A percentile compares a stretch with the other conserved stretches of the same genome.
These are phyloP conservation scores for Parafenestella ontariensis DNA, from an alignment of 2,329 filamentous ascomycete species.

Conservation along the genomic window DNA sequence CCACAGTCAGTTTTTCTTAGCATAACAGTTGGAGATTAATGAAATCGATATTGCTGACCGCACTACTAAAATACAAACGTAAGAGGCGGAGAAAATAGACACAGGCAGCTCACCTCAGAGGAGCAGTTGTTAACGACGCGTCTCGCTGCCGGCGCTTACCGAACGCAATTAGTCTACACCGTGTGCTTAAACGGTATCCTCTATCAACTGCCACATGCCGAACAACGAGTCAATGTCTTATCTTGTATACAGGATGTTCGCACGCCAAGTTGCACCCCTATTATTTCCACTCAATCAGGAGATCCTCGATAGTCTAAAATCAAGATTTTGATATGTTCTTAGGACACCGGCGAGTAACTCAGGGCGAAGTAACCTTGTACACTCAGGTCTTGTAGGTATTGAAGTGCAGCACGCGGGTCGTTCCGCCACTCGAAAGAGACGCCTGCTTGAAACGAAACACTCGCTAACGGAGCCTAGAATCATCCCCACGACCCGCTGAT, in stretches of 20 bases:
- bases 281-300: too few relatives aligned
- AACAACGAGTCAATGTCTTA: too few relatives aligned
- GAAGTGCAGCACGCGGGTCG: conserved; percentile 18
- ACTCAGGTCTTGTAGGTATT: conserved; percentile 6
- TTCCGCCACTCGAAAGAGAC: conserved; percentile 24
- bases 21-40: neutral
- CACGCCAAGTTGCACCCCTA: too few relatives aligned
- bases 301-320: too few relatives aligned
- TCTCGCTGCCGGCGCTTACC: neutral
- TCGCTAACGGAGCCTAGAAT: neutral
- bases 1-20: neutral
- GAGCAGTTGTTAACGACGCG: neutral
- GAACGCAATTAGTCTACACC: neutral
- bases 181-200: too few relatives aligned
- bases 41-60: conserved; percentile 1
- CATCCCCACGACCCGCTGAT: neutral
- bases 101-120: neutral
- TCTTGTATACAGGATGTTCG: too few relatives aligned
- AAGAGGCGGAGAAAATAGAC: neutral
- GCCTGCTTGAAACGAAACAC: conserved; percentile 25
- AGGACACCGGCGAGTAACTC: too few relatives aligned
- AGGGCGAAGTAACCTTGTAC: conserved; percentile 16
- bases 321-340: too few relatives aligned
- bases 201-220: too few relatives aligned
- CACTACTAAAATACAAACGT: neutral